These are phyloP conservation scores for Monilinia vaccinii-corymbosi DNA, from an alignment of 2,329 filamentous ascomycete species.

Conservation along the genomic window DNA sequence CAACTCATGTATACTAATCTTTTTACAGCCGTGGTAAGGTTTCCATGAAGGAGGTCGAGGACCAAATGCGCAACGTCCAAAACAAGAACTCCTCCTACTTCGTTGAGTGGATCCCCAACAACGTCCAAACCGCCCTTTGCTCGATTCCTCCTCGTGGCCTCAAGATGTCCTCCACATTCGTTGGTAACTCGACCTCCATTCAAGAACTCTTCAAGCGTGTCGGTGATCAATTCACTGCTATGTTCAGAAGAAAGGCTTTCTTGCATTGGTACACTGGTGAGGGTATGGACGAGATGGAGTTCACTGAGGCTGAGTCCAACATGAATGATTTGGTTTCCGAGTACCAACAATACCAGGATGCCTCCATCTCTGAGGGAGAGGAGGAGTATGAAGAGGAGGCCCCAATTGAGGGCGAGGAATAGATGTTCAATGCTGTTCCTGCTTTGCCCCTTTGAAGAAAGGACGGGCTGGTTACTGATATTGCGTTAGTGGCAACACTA, in stretches of 20 bases:
- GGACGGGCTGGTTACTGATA: constrained; percentile 13
- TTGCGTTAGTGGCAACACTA: constrained; percentile 17
- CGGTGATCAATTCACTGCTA: constrained; percentile 98
- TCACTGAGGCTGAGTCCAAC: constrained; percentile 99
- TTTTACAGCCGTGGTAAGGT: constrained; percentile 80
- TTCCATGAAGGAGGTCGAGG: constrained; percentile 99
- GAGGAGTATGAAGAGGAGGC: constrained; percentile 83
- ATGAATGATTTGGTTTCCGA: constrained; percentile 99
- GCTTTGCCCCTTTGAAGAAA: constrained; percentile 13
- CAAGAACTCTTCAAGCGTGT: constrained; percentile 99
- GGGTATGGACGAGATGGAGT: constrained; percentile 99
- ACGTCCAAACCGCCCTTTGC: constrained; percentile 98
- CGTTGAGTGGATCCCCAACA: constrained; percentile 99
- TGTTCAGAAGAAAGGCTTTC: constrained; percentile 99
- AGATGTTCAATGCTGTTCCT: constrained; percentile 14
- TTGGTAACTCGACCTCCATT: constrained; percentile 98
- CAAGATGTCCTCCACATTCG: constrained; percentile 98
- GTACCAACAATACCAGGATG: constrained; percentile 99
- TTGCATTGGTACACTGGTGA: constrained; percentile 99
- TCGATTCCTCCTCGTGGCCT: constrained; percentile 95
- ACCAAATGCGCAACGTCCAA: constrained; percentile 99
- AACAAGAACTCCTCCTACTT: constrained; percentile 99
- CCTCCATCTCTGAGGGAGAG: constrained; percentile 92
- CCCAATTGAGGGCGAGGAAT: constrained; percentile 59
- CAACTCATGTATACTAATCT: constrained; percentile 27